Base-by-base conservation (phyloP, 1,284 basidiomycete species). In the Ustilago crameri region DNA sequence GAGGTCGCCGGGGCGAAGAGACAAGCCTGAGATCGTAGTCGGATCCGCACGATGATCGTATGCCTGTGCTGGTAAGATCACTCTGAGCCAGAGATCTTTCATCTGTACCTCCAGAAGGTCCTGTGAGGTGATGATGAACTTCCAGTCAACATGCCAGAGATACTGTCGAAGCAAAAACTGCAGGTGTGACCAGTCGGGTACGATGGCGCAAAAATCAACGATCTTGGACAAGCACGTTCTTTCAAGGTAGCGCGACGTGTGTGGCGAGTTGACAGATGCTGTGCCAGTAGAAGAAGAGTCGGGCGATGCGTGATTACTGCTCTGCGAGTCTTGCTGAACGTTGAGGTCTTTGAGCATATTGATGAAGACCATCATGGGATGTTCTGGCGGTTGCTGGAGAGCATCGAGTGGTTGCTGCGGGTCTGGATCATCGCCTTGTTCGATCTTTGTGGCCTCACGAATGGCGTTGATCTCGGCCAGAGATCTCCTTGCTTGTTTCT, bases 291-390 rank as follows among this genome's bases (percentile, higher is more conserved):
- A 56, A 37, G 50, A 18, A 9, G 56, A 52, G 5, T 61, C 47
- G 23, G 60, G 57, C 34, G 59, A 61, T 34, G 54, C 53, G 15
- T 34, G 43, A 26, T 26, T 51, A 30, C 50, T 59, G 37, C 27
- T 22, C 10, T 54, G 42, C 7, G 52, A 14, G 22, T 64, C 56
- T 9, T 56, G 49, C 26, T 34, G 38, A 0, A 61, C 48, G 44
- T 49, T 65, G 53, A 74, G 65, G 22, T 74, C 70, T 22, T 69
- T 69, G 45, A 74, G 70, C 53, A 74, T 68, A 32, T 74, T 74
- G 60, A 74, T 54, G 41, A 74, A 74, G 3, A 57, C 53, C 53
- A 68, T 69, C 51, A 74, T 64, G 22, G 70, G 70, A 42, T 66
- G 70, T 40, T 67, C 55, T 3, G 59, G 41, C 3, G 35, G 35